phyloP scores from a whole-genome alignment of 2,329 filamentous ascomycete species.

The Lasiodiplodia theobromae region DNA sequence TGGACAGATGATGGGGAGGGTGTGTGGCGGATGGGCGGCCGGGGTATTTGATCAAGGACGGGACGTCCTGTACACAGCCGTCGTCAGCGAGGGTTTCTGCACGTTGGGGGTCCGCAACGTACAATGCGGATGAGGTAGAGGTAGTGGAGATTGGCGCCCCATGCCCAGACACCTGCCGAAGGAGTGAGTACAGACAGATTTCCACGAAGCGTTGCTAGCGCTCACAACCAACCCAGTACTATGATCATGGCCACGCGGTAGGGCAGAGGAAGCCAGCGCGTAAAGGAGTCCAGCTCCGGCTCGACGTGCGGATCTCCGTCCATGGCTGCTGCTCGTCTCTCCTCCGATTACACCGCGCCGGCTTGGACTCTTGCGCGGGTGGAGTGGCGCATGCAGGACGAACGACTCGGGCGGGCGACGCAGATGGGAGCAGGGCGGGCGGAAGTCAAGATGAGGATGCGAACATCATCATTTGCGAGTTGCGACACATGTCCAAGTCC shows the following conservation, averaged over 20 bases:
- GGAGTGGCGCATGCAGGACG: conserved; percentile 27
- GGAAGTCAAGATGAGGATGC: conserved; percentile 1
- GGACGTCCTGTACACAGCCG: conserved; percentile 68
- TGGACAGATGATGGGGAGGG: conserved; percentile 77
- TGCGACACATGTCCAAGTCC: conserved; percentile 21
- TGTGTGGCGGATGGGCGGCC: conserved; percentile 73
- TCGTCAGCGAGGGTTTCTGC: conserved; percentile 31
- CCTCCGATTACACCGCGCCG: conserved; percentile 28
- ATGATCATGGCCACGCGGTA: conserved; percentile 88
- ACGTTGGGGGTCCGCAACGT: conserved; percentile 37
- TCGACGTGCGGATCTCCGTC: conserved; percentile 77
- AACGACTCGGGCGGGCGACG: conserved; percentile 3
- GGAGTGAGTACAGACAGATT: conserved; percentile 29
- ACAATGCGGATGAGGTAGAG: conserved; percentile 79
- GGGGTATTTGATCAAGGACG: conserved; percentile 85
- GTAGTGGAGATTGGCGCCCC: conserved; percentile 90
- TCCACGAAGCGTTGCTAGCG: conserved; percentile 26
- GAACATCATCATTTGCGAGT: conserved; percentile 7
- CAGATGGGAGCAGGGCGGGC: neutral
- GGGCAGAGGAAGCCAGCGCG: conserved; percentile 83
- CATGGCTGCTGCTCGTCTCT: conserved; percentile 54
- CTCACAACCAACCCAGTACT: conserved; percentile 71
- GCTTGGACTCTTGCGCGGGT: neutral
- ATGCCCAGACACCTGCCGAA: conserved; percentile 84
- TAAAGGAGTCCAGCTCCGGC: conserved; percentile 78